A percentile compares a stretch with the other conserved stretches of the same genome.
Conservation (phyloP, 495 filamentous ascomycete species). For the Penicillium salamii region DNA sequence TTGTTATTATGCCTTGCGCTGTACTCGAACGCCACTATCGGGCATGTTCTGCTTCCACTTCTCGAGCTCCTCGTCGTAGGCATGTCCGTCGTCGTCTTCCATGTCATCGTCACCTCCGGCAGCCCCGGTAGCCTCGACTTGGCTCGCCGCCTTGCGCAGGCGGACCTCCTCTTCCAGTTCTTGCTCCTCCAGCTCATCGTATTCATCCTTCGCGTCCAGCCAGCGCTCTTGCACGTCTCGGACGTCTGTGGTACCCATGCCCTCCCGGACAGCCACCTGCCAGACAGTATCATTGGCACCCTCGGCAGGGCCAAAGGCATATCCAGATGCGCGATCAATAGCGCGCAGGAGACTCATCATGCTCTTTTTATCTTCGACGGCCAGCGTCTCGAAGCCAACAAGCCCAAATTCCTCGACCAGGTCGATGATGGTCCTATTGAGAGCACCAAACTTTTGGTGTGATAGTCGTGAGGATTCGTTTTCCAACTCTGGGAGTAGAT, state of each 20-base stretch:
- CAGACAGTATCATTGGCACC: slow-evolving; percentile 92
- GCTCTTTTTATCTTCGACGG: slow-evolving; percentile 91
- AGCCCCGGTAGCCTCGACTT: slow-evolving; percentile 12
- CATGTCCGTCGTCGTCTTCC: slow-evolving; percentile 26
- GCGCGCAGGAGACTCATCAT: slow-evolving; percentile 88
- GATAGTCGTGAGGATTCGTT: slow-evolving; percentile 55
- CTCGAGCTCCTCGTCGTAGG: slow-evolving; percentile 36
- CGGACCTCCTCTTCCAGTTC: slow-evolving; percentile 63
- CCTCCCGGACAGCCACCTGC: slow-evolving; percentile 91
- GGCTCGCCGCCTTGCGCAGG: slow-evolving; percentile 30
- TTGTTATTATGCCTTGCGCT: slow-evolving; percentile 42
- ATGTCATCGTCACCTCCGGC: slow-evolving; percentile 4
- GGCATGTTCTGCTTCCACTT: slow-evolving; percentile 32
- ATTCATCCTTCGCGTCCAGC: slow-evolving; percentile 84
- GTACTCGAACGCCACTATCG: slow-evolving; percentile 46
- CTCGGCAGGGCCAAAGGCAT: slow-evolving; percentile 87
- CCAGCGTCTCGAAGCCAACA: slow-evolving; percentile 87
- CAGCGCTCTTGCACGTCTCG: slow-evolving; percentile 92
- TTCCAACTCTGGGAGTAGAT: slow-evolving; percentile 76
- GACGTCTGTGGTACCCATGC: slow-evolving; percentile 72
- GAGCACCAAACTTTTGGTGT: slow-evolving; percentile 68
- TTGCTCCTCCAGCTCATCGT: slow-evolving; percentile 74
- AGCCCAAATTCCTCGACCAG: slow-evolving; percentile 85
- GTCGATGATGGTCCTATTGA: slow-evolving; percentile 84
- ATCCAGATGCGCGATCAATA: slow-evolving; percentile 88